A percentile compares a stretch with the other conserved stretches of the same genome.
phyloP scores from a whole-genome alignment of 176 grass and related monocot genomes.

The Avena insularis region DNA sequence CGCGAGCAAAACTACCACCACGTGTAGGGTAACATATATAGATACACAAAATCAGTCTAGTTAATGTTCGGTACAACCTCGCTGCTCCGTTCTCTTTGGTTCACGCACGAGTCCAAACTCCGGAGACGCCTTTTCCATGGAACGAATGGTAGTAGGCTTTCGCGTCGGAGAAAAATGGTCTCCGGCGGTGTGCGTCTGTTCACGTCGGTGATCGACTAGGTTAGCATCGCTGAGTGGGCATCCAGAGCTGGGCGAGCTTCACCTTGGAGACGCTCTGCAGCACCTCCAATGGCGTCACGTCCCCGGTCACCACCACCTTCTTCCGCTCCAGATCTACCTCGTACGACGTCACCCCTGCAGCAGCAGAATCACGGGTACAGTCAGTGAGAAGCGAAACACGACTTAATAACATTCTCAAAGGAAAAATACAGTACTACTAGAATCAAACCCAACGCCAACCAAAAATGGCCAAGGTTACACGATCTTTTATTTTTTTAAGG shows the following conservation, averaged over 20 bases:
- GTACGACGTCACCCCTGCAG: constrained; percentile 25
- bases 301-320: constrained; percentile 87
- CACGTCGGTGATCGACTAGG: background rate
- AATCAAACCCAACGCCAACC: no score
- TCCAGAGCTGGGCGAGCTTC: constrained; percentile 84
- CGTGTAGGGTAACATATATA: no score
- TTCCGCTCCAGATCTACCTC: constrained; percentile 73
- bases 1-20: no score
- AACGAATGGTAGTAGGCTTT: background rate
- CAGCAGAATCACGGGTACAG: background rate
- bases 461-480: no score
- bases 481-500: no score
- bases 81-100: no score
- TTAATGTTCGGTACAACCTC: no score
- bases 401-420: background rate
- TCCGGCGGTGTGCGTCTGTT: background rate
- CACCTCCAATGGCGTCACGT: constrained; percentile 83
- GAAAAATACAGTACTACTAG: background rate
- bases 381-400: background rate
- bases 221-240: constrained; percentile 17
- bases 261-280: constrained; percentile 89
- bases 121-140: background rate
- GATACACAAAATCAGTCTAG: no score
- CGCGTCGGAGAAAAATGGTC: background rate
- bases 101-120: no score